These are phyloP conservation scores for Hygrophoropsis aurantiaca DNA, from an alignment of 768 basidiomycete genomes.

Conservation along the genomic window DNA sequence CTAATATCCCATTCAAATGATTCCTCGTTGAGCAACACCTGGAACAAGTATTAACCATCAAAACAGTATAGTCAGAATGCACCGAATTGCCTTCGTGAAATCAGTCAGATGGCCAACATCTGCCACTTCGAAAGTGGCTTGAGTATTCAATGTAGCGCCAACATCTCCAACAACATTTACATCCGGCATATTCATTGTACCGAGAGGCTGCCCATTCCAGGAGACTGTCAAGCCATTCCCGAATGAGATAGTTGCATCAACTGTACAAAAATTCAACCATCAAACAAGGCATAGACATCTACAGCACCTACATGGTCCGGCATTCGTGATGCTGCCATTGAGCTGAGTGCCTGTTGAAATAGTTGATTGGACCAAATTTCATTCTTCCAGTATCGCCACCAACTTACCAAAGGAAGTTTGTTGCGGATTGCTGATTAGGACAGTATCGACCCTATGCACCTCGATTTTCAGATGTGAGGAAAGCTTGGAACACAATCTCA, in stretches of 20 bases:
- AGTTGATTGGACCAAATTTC: conserved; percentile 2
- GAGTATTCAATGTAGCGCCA: conserved; percentile 56
- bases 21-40: conserved; percentile 60
- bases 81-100: conserved; percentile 55
- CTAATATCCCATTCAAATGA: conserved; percentile 71
- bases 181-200: conserved; percentile 59
- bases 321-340: conserved; percentile 63
- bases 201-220: conserved; percentile 59
- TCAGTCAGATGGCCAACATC: conserved; percentile 56
- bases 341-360: conserved; percentile 45
- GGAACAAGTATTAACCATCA: not conserved
- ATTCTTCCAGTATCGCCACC: not conserved
- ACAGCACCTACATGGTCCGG: conserved; percentile 63
- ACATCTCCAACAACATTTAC: conserved; percentile 59
- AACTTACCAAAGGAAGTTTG: conserved; percentile 56
- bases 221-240: conserved; percentile 57
- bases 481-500: not conserved
- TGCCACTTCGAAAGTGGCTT: conserved; percentile 57
- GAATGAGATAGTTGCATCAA: conserved; percentile 70
- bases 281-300: not conserved
- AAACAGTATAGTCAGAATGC: not conserved
- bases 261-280: conserved; percentile 22
- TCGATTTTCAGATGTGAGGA: conserved; percentile 3
- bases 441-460: conserved; percentile 48
- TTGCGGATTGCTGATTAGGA: conserved; percentile 60